phyloP scores from a whole-genome alignment of 257 asterid species.

The Mitragyna speciosa region DNA sequence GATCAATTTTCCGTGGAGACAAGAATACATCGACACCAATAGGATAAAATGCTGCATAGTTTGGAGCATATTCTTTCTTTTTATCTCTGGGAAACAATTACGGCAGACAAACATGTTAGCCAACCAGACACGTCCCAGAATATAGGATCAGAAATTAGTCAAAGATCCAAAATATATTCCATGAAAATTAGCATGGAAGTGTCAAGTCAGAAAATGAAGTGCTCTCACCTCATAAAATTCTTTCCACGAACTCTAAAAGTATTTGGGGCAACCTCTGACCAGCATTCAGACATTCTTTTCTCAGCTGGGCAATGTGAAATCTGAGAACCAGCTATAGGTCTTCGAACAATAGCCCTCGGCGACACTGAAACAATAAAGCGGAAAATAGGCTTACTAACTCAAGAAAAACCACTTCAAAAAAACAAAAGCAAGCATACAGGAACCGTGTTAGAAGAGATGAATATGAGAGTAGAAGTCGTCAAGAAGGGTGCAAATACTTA shows the following conservation, averaged over 20 bases:
- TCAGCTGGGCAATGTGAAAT: slow-evolving; percentile 61
- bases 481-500: background rate
- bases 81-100: slow-evolving; percentile 65
- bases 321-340: slow-evolving; percentile 93
- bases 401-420: background rate
- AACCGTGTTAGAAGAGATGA: background rate
- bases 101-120: background rate
- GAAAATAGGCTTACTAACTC: slow-evolving; percentile 9
- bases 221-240: slow-evolving; percentile 59
- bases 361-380: slow-evolving; percentile 45
- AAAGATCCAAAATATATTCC: background rate
- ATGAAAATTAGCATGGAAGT: background rate
- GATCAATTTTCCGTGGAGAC: slow-evolving; percentile 79
- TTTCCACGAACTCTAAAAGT: slow-evolving; percentile 77
- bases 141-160: background rate
- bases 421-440: background rate
- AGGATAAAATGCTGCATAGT: slow-evolving; percentile 73
- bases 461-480: background rate
- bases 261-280: slow-evolving; percentile 74
- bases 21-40: slow-evolving; percentile 85
- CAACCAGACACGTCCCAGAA: background rate
- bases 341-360: slow-evolving; percentile 55
- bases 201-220: background rate
- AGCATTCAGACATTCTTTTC: slow-evolving; percentile 59
- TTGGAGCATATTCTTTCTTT: slow-evolving; percentile 74